These are phyloP conservation scores for Coemansia sp. DNA, from an alignment of 192 early-diverging fungal genomes.

Conservation along the genomic window DNA sequence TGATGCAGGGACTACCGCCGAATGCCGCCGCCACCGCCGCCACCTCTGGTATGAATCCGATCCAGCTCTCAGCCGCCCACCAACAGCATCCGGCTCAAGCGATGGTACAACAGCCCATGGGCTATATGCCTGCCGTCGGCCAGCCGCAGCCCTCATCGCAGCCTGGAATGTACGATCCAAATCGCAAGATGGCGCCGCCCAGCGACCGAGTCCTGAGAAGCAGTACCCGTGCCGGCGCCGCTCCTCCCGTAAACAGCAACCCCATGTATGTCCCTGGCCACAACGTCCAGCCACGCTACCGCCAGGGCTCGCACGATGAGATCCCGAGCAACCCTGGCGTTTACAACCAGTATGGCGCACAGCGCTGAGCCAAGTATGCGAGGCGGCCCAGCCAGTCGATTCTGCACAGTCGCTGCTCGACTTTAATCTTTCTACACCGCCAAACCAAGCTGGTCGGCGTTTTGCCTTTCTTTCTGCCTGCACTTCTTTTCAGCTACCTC, in stretches of 20 bases:
- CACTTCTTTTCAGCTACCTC: conserved; percentile 13
- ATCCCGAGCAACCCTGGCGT: conserved; percentile 25
- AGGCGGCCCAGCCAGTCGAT: background rate
- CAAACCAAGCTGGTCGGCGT: background rate
- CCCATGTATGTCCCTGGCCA: conserved; percentile 21
- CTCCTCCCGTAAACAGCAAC: conserved; percentile 19
- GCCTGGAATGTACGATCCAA: conserved; percentile 41
- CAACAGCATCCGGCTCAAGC: conserved; percentile 38
- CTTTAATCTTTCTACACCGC: background rate
- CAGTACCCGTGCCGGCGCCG: conserved; percentile 34
- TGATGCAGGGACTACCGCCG: conserved; percentile 46
- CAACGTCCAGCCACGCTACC: conserved; percentile 38
- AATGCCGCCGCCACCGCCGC: conserved; percentile 21
- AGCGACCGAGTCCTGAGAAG: conserved; percentile 53
- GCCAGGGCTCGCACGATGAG: conserved; percentile 44
- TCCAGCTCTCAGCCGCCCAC: conserved; percentile 34
- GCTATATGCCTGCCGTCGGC: conserved; percentile 39
- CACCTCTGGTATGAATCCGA: conserved; percentile 33
- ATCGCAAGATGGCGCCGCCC: conserved; percentile 34
- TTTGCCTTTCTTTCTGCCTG: conserved; percentile 6
- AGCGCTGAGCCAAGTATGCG: conserved; percentile 17
- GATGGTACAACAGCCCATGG: conserved; percentile 33
- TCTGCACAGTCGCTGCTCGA: background rate
- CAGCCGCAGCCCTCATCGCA: conserved; percentile 30
- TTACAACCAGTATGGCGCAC: conserved; percentile 31